These are phyloP conservation scores for Cystobasidium tubakii DNA, from an alignment of 768 basidiomycete species.

Conservation along the genomic window DNA sequence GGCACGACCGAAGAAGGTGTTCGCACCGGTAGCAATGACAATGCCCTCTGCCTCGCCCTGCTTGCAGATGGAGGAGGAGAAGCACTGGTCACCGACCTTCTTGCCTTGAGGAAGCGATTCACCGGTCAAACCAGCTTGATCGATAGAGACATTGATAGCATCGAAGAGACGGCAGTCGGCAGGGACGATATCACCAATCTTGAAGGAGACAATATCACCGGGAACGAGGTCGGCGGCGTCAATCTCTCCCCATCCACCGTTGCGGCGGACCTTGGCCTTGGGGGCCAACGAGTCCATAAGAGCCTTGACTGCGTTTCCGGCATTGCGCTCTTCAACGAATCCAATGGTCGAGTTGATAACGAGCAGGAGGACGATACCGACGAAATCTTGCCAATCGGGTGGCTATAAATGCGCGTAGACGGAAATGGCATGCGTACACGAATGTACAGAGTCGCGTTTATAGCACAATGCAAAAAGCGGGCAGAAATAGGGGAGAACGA, in stretches of 20 bases:
- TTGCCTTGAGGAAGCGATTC: constrained; percentile 90
- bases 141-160: constrained; percentile 94
- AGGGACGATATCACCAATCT: constrained; percentile 97
- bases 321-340: constrained; percentile 95
- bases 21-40: constrained; percentile 94
- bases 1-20: constrained; percentile 97
- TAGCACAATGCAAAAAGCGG: not conserved
- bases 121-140: constrained; percentile 95
- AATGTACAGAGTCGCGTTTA: no score
- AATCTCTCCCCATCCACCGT: constrained; percentile 77
- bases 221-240: constrained; percentile 85
- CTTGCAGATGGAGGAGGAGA: constrained; percentile 98
- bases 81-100: constrained; percentile 91
- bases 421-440: not conserved
- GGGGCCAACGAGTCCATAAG: constrained; percentile 99
- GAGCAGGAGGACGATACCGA: constrained; percentile 85
- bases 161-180: constrained; percentile 96
- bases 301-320: constrained; percentile 97
- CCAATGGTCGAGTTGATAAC: constrained; percentile 94
- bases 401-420: constrained; percentile 49
- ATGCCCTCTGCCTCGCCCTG: constrained; percentile 98
- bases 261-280: constrained; percentile 89
- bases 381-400: constrained; percentile 96
- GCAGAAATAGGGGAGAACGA: not conserved
- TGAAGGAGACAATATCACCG: constrained; percentile 94